A percentile compares a stretch with the other conserved stretches of the same genome.
Conservation (phyloP, 2,329 filamentous ascomycete genomes). For the Botrytis deweyae region DNA sequence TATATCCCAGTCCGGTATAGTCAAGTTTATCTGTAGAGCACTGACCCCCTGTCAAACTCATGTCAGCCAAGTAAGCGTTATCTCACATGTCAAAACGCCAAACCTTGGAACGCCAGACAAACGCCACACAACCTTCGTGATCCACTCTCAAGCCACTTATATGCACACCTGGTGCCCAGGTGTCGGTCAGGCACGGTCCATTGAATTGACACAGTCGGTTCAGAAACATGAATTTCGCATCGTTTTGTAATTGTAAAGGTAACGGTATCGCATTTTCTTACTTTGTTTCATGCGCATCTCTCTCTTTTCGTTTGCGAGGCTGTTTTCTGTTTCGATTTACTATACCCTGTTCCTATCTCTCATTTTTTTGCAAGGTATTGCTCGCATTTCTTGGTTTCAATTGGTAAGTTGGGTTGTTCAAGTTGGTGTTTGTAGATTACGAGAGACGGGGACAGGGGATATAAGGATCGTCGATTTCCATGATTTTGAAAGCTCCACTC, state of each 20-base stretch:
- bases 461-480: conserved; percentile 9
- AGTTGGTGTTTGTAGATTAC: conserved; percentile 2
- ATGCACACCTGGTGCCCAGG: too few relatives aligned
- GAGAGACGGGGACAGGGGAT: neutral
- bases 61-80: neutral
- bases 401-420: neutral
- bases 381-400: neutral
- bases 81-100: neutral
- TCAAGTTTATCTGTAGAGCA: neutral
- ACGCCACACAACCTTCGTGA: neutral
- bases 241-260: neutral
- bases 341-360: neutral
- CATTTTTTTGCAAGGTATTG: neutral
- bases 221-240: conserved; percentile 1
- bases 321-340: neutral
- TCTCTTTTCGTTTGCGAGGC: neutral
- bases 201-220: neutral
- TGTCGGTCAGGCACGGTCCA: neutral
- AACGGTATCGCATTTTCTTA: neutral
- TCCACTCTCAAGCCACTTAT: neutral
- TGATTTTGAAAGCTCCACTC: conserved; percentile 8
- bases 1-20: too few relatives aligned
- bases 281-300: neutral
- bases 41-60: neutral
- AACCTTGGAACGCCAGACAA: too few relatives aligned